These are phyloP conservation scores for Collybia nuda DNA, from an alignment of 768 basidiomycete genomes.

Conservation along the genomic window DNA sequence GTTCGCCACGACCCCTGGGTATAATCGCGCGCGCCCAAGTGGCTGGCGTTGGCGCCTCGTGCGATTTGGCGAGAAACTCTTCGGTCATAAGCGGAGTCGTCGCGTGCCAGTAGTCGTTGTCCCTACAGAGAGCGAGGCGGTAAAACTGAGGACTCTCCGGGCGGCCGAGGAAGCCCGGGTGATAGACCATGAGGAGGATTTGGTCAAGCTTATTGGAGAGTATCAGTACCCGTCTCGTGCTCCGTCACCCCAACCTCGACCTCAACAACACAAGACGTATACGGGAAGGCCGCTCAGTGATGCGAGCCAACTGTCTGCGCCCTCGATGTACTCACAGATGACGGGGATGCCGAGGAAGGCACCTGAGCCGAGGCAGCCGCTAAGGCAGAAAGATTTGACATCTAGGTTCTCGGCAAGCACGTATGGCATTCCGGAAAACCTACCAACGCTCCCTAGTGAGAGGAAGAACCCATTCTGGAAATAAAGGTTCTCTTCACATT, in stretches of 20 bases:
- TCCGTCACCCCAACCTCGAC: conserved; percentile 27
- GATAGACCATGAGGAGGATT: conserved; percentile 15
- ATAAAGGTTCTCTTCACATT: conserved; percentile 7
- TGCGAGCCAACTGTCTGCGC: conserved; percentile 35
- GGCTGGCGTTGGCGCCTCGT: conserved; percentile 59
- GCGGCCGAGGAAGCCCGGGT: conserved; percentile 20
- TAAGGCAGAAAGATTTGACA: conserved; percentile 14
- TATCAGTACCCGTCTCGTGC: conserved; percentile 11
- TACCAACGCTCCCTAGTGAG: conserved; percentile 7
- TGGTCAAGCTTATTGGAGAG: conserved; percentile 22
- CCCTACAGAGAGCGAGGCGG: conserved; percentile 10
- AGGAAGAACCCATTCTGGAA: conserved; percentile 29
- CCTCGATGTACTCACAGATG: conserved; percentile 58
- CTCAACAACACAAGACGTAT: conserved; percentile 10
- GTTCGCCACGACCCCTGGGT: conserved; percentile 48
- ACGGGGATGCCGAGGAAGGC: conserved; percentile 57
- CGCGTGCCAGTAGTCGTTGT: conserved; percentile 4
- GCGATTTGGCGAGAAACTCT: conserved; percentile 59
- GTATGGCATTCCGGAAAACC: conserved; percentile 13
- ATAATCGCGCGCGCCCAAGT: conserved; percentile 29
- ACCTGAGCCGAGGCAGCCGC: conserved; percentile 46
- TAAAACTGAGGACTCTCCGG: conserved; percentile 14
- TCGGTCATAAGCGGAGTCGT: conserved; percentile 40
- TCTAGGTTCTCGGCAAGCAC: conserved; percentile 34
- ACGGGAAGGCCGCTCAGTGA: conserved; percentile 13